Percentiles rank a stretch among this genome's conserved stretches.
Conservation (phyloP, 1,284 basidiomycete genomes). For the Coniferiporia sulphurascens region DNA sequence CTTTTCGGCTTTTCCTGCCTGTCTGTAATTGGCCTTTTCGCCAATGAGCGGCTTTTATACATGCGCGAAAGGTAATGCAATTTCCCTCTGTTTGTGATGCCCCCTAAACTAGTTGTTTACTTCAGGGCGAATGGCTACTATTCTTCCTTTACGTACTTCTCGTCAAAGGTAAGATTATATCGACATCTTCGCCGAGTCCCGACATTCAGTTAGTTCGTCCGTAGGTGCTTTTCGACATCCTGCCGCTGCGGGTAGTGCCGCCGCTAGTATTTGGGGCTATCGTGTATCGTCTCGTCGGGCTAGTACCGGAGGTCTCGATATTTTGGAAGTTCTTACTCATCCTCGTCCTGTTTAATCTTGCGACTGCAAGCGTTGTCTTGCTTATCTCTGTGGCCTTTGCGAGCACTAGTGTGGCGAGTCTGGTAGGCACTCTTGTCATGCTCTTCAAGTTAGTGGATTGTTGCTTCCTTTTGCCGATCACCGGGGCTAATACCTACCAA, state of each 20-base stretch:
- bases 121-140: slow-evolving; percentile 93
- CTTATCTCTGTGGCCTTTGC: slow-evolving; percentile 86
- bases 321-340: slow-evolving; percentile 99
- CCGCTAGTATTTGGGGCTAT: slow-evolving; percentile 94
- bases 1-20: slow-evolving; percentile 96
- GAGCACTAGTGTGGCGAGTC: slow-evolving; percentile 83
- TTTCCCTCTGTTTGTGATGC: not conserved
- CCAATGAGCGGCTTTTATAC: slow-evolving; percentile 91
- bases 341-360: slow-evolving; percentile 92
- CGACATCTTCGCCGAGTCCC: not conserved
- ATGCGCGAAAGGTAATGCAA: slow-evolving; percentile 82
- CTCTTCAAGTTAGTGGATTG: slow-evolving; percentile 81
- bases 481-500: slow-evolving; percentile 1
- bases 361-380: slow-evolving; percentile 87
- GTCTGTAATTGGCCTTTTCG: slow-evolving; percentile 88
- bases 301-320: slow-evolving; percentile 81
- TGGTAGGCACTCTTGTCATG: slow-evolving; percentile 94
- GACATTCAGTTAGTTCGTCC: not conserved
- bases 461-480: not conserved
- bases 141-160: slow-evolving; percentile 91
- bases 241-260: slow-evolving; percentile 90
- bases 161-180: slow-evolving; percentile 64
- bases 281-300: slow-evolving; percentile 88
- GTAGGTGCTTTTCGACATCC: slow-evolving; percentile 89
- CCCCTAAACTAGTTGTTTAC: not conserved